These are phyloP conservation scores for Fomitopsis palustris DNA, from an alignment of 1,284 basidiomycete genomes.

Conservation along the genomic window DNA sequence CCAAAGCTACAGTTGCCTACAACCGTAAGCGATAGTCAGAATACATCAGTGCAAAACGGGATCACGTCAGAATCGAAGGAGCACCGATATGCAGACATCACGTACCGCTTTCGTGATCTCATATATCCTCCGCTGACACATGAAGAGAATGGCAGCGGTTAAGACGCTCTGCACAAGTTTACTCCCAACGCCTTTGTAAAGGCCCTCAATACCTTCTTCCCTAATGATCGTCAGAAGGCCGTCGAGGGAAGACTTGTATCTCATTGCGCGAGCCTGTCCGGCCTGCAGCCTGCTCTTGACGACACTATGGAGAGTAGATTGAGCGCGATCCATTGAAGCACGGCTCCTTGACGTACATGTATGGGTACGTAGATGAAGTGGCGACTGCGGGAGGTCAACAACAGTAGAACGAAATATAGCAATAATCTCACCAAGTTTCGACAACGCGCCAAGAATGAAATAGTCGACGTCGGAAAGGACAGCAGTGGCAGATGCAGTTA, in stretches of 20 bases:
- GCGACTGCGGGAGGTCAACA: constrained; percentile 46
- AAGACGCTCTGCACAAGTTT: constrained; percentile 89
- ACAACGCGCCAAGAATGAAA: constrained; percentile 85
- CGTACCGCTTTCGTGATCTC: constrained; percentile 61
- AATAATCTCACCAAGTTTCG: constrained; percentile 66
- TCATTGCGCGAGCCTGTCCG: constrained; percentile 56
- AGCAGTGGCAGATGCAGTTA: constrained; percentile 36
- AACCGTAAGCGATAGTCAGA: neutral
- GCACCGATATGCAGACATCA: neutral
- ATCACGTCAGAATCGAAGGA: neutral
- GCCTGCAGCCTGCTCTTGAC: constrained; percentile 83
- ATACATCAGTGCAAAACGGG: neutral
- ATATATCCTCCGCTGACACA: constrained; percentile 75
- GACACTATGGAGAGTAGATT: constrained; percentile 44
- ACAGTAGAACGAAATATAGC: neutral
- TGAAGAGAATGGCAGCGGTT: constrained; percentile 88
- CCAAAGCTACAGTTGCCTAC: neutral
- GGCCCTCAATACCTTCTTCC: constrained; percentile 75
- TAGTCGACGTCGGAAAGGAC: constrained; percentile 81
- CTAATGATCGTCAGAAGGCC: constrained; percentile 69
- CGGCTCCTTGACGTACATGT: constrained; percentile 50
- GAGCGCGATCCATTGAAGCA: too few relatives aligned
- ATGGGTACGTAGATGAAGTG: constrained; percentile 73
- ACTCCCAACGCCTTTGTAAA: constrained; percentile 83
- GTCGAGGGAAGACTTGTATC: constrained; percentile 70